These are phyloP conservation scores for Capsicum pubescens DNA, from an alignment of 257 asterid species.

Conservation along the genomic window DNA sequence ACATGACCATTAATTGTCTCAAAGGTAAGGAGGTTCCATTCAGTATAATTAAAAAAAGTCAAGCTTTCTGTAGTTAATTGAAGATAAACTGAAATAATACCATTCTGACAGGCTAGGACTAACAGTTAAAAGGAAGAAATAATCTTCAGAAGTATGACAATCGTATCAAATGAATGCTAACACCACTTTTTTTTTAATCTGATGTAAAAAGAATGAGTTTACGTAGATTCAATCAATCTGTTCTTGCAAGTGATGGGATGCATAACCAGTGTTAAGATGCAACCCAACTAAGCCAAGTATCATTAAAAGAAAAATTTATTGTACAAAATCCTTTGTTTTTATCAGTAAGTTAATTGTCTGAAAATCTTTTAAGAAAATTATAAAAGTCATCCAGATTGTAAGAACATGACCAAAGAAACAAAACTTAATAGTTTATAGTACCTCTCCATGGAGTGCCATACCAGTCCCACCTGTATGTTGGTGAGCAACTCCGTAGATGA, in stretches of 20 bases:
- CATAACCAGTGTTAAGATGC: neutral
- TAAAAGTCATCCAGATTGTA: neutral
- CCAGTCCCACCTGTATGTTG: constrained; percentile 71
- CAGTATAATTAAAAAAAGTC: neutral
- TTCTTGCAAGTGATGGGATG: neutral
- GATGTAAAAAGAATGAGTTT: neutral
- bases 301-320: neutral
- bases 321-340: neutral
- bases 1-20: neutral
- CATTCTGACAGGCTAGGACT: neutral
- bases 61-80: constrained; percentile 5
- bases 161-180: neutral
- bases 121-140: neutral
- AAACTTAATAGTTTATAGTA: constrained; percentile 31
- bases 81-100: neutral
- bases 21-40: neutral
- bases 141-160: neutral
- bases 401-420: neutral
- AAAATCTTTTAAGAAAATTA: neutral
- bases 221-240: neutral
- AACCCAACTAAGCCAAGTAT: neutral
- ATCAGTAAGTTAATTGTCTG: neutral
- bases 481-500: constrained; percentile 77
- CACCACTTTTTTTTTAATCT: neutral
- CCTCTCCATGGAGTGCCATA: constrained; percentile 69